Percentiles rank a stretch among this genome's conserved stretches.
phyloP scores from a whole-genome alignment of 495 filamentous ascomycete genomes.

The Penicillium lagena region DNA sequence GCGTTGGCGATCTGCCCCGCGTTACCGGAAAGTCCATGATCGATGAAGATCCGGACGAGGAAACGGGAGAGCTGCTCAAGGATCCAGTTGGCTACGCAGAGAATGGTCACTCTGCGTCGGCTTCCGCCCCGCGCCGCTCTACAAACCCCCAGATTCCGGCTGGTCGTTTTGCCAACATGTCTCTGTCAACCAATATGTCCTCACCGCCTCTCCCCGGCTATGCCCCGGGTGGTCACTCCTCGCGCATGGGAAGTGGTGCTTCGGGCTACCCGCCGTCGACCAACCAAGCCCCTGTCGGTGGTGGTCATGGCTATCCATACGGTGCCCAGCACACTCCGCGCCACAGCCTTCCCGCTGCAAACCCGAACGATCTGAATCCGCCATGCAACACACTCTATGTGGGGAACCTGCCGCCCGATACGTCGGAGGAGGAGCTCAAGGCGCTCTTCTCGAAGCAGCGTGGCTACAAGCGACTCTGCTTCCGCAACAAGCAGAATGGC shows the following conservation, averaged over 20 bases:
- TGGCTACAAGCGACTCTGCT: constrained; percentile 93
- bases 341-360: constrained; percentile 78
- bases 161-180: constrained; percentile 63
- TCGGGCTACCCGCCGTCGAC: constrained; percentile 58
- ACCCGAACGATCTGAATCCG: constrained; percentile 94
- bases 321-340: constrained; percentile 53
- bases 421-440: constrained; percentile 94
- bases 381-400: constrained; percentile 98
- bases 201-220: constrained; percentile 49
- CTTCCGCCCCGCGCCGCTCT: constrained; percentile 49
- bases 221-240: constrained; percentile 20
- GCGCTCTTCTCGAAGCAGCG: constrained; percentile 90
- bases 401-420: constrained; percentile 89
- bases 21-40: constrained; percentile 79
- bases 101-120: constrained; percentile 53
- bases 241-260: constrained; percentile 41
- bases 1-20: constrained; percentile 61
- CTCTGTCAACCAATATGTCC: constrained; percentile 58
- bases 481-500: constrained; percentile 96
- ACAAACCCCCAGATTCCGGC: constrained; percentile 72
- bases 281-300: constrained; percentile 21
- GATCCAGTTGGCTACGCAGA: constrained; percentile 81
- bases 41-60: constrained; percentile 78
- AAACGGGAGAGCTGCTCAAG: constrained; percentile 76
- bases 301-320: constrained; percentile 45